Conservation (phyloP, 176 grass and related monocot genomes). For the Saccharum spontaneum region DNA sequence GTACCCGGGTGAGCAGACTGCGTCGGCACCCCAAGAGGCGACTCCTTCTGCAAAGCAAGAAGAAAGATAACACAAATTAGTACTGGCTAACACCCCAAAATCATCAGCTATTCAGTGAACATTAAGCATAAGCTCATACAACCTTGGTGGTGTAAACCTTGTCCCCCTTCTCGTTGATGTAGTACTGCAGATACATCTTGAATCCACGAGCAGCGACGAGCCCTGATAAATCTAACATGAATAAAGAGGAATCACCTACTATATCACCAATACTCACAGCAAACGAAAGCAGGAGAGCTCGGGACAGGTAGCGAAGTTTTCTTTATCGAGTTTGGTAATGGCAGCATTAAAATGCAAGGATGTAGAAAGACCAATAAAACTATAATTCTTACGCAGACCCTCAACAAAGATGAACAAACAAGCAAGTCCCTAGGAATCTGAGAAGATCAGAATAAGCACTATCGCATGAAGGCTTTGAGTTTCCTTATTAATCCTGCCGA, state of each 20-base stretch:
- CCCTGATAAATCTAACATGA: not conserved
- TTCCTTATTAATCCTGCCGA: too few species aligned
- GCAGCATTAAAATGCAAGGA: not conserved
- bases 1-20: slow-evolving; percentile 93
- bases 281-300: not conserved
- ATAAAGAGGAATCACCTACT: not conserved
- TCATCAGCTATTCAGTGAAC: not conserved
- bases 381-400: not conserved
- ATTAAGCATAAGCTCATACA: not conserved
- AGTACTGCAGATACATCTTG: slow-evolving; percentile 94
- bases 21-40: slow-evolving; percentile 70
- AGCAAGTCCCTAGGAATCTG: not conserved
- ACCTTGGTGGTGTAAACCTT: slow-evolving; percentile 99
- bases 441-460: not conserved
- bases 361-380: not conserved
- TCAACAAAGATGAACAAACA: not conserved
- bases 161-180: slow-evolving; percentile 92
- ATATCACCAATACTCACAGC: not conserved
- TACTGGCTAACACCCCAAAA: not conserved
- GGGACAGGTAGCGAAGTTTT: not conserved
- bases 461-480: too few species aligned
- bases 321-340: not conserved
- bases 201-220: not conserved
- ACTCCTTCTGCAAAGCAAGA: slow-evolving; percentile 64
- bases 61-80: slow-evolving; percentile 5